These are phyloP conservation scores for Croton setiger DNA, from an alignment of 441 rosid genomes.

Conservation along the genomic window DNA sequence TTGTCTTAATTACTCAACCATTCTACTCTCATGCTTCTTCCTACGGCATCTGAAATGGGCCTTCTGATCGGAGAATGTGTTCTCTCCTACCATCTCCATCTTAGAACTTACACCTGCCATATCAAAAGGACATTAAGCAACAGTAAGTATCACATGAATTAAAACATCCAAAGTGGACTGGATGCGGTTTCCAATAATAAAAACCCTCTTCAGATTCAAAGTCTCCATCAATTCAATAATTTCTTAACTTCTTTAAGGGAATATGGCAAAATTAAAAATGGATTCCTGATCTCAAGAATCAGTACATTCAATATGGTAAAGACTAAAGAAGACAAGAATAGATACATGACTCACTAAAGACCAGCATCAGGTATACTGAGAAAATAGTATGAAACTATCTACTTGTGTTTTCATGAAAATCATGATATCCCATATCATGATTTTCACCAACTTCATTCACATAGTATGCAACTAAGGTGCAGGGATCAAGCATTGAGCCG, in stretches of 20 bases:
- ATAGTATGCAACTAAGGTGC: not conserved
- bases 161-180: too few species aligned
- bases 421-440: not conserved
- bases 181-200: too few species aligned
- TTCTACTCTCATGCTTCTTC: slow-evolving; percentile 80
- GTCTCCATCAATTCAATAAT: not conserved
- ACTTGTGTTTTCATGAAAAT: not conserved
- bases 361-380: too few species aligned
- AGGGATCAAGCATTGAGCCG: not conserved
- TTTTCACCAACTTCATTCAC: not conserved
- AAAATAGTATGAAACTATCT: not conserved
- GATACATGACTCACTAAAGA: not conserved
- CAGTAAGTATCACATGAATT: slow-evolving; percentile 5
- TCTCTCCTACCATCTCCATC: slow-evolving; percentile 69
- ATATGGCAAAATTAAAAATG: not conserved
- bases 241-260: not conserved
- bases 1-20: slow-evolving; percentile 53
- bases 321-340: not conserved
- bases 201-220: not conserved
- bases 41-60: slow-evolving; percentile 71
- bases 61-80: slow-evolving; percentile 67
- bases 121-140: slow-evolving; percentile 15
- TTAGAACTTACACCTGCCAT: slow-evolving; percentile 43
- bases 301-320: not conserved
- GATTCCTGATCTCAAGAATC: not conserved